Base-by-base conservation (phyloP, 2,329 filamentous ascomycete species). In the Cordyceps militaris region DNA sequence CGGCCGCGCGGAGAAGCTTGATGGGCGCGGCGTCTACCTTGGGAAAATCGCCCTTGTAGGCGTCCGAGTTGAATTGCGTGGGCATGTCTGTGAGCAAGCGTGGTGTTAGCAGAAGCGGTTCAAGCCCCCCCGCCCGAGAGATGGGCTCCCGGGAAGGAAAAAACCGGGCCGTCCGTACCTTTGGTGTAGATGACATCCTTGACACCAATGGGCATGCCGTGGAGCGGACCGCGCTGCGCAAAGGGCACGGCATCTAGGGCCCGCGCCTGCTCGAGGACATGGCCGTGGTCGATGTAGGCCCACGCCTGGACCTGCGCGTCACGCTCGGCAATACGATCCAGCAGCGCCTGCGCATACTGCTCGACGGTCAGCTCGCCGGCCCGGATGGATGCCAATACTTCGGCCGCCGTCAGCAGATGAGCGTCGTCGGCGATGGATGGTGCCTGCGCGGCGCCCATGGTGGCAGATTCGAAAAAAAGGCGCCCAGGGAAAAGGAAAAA, bases 131-230 rank as follows among this genome's bases (percentile, higher is more conserved):
- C 28, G 28, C 10, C 46, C 46, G 46, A 48, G 28, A 9, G 10
- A 7, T 19, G 10, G 11, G 9, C 4, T n/a, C 16, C 13, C 43
- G 43, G 30, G 34, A 40, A 40, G 26, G 19, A 28, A 24, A 24
- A 34, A 16, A 21, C 11, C 34, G 30, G 21, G 23, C 10, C 32
- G 34, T 30, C n/a, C 30, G 34, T 58, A 76, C 77, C 77, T 66
- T 79, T 80, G 0, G 78, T 85, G 63, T 74, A 75, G 61, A 85
- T 81, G 3, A 85, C 73, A 70, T 86, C 83, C 64, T 85, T 85
- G 11, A 85, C 73, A 1, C 73, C 83, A n/a, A 86, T 69, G 0
- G 79, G 74, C 7, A 85, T 66, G 1, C 82, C 82, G 63, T 85
- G 81, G 0, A 86, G 67, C 0, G 78, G 79, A 0, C 82, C 81